Evolutionary conservation across 352 stramenopile species (phyloP), one percentile per base, ranked within the genome.

Genomic region (Phytophthora sansomeana): DNA sequence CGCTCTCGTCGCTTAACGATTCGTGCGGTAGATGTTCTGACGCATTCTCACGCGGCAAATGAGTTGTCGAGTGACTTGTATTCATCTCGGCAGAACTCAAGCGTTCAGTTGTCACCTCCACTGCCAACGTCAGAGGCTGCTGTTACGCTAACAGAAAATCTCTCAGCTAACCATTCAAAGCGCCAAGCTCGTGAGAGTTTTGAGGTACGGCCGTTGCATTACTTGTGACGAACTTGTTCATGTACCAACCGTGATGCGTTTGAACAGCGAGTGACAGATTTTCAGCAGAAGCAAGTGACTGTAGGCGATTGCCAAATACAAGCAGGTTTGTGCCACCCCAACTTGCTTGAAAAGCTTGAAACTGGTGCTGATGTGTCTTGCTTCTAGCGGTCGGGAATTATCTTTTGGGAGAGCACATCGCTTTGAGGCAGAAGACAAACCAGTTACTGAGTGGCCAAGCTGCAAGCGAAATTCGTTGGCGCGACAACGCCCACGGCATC

Each of bases 1-100:
- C 73, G 81, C 24, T 92, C 83, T 52, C 80, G 83, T 14, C 67
- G 80, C 4, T 59, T 92, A 21, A 87, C 81, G 0, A 69, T 85
- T 44, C 77, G 69, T n/a, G 79, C 83, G 7, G 81, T 89, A 5
- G 81, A 90, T 51, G 11, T 80, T 7, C 57, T 85, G 19, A 66
- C 63, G 4, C 38, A 65, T 4, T 38, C 47, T 16, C 6, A 39
- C 5, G 10, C 29, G 10, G 13, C 35, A 32, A 39, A 10, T 8
- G n/a, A 47, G n/a, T 2, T 21, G n/a, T 10, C 41, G 1, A 51
- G 21, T 33, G 44, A 29, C 1, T 17, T 47, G 30, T 30, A 48
- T 4, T n/a, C 17, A 11, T 47, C 32, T 35, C 14, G 13, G 6
- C 24, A 21, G 4, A 32, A 16, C 5, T 56, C 24, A 16, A 24